Evolutionary conservation across 768 basidiomycete species (phyloP), one percentile per base, ranked within the genome.

Genomic region (Leucocoprinus leucothites): DNA sequence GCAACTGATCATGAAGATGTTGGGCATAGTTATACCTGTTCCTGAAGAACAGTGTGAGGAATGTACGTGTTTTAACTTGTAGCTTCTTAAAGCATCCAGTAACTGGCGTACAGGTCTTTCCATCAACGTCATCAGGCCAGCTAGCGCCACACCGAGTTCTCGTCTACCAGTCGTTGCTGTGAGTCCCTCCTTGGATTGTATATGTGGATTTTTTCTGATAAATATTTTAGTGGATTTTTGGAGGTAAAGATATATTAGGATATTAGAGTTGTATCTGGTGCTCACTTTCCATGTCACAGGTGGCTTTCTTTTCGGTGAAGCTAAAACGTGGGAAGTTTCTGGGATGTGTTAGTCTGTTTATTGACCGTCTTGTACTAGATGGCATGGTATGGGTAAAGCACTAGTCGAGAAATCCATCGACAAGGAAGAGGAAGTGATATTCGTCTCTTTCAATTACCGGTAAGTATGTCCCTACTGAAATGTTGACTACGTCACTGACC

Each of bases 121-220:
- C 1, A 56, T 85, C 35, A 82, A 85, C 54, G 74, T 84, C 14
- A 59, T 81, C 36, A 73, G 70, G 47, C 82, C 84, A 18, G 11
- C 1, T 64, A 56, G 35, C 70, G 75, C 31, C 1, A 74, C 71
- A 0, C 47, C 74, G 0, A 60, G 59, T 1, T 74, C 74, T 4
- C 77, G 76, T 46, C 66, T 84, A 1, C 83, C 84, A 1, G 80
- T 85, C 3, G 68, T 80, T 19, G 79, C 75, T 21, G 82, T 82
- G 64, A 43, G 80, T 70, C 25, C 38, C 25, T 19, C 18, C 16
- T 60, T 19, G 41, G 66, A 41, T 61, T 26, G 57, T 6, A 8
- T 57, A 65, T 14, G 48, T 59, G 31, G 54, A 60, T 34, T 57
- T 58, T 24, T 35, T 60, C 56, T 22, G n/a, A 26, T 14, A 1